These are phyloP conservation scores for Coemansia sp. DNA, from an alignment of 192 early-diverging fungal genomes.

Conservation along the genomic window DNA sequence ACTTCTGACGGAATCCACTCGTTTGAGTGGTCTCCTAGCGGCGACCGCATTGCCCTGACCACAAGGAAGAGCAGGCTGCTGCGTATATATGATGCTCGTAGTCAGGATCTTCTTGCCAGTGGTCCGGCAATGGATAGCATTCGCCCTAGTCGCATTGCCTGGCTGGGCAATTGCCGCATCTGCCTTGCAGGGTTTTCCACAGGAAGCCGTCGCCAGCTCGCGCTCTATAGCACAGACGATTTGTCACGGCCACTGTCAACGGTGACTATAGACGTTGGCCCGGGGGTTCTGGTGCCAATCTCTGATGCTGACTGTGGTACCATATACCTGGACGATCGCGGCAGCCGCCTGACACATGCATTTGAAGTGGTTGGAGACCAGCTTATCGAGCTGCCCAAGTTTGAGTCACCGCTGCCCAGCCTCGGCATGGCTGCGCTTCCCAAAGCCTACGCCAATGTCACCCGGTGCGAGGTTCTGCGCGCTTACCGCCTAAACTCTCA, in stretches of 20 bases:
- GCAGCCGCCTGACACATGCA: constrained; percentile 73
- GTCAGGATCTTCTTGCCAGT: constrained; percentile 58
- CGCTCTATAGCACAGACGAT: constrained; percentile 54
- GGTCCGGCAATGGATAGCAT: constrained; percentile 69
- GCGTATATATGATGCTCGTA: constrained; percentile 63
- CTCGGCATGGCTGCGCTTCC: constrained; percentile 73
- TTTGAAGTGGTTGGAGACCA: constrained; percentile 62
- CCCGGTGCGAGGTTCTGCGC: constrained; percentile 67
- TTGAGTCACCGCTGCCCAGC: constrained; percentile 61
- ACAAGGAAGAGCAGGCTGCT: constrained; percentile 67
- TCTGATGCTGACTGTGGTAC: constrained; percentile 70
- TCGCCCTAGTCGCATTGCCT: constrained; percentile 64
- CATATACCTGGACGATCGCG: constrained; percentile 72
- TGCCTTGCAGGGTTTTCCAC: constrained; percentile 74
- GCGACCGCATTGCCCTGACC: constrained; percentile 64
- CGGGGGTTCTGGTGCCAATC: constrained; percentile 69
- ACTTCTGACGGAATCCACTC: constrained; percentile 37
- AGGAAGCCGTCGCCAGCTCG: constrained; percentile 70
- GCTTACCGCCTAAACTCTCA: constrained; percentile 68
- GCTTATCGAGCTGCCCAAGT: constrained; percentile 59
- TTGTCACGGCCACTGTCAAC: constrained; percentile 46
- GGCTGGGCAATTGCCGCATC: constrained; percentile 60
- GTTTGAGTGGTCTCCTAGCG: constrained; percentile 64
- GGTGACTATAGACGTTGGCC: constrained; percentile 68
- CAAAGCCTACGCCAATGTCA: constrained; percentile 66